phyloP scores from a whole-genome alignment of 306 rosid genomes.

The Vigna nakashimae region DNA sequence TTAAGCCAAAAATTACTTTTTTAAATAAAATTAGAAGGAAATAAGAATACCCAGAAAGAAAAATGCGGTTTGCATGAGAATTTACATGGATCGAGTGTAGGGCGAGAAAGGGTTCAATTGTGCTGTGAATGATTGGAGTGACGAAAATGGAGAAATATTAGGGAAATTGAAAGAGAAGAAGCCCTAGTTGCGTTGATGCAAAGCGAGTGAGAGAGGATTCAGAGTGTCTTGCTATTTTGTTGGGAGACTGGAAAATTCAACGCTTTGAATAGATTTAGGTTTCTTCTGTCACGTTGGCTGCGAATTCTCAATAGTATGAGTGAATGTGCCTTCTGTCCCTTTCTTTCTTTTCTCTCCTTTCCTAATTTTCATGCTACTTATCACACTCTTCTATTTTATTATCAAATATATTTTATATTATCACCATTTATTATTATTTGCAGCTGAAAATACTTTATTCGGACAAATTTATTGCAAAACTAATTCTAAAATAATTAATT shows the following conservation, averaged over 20 bases:
- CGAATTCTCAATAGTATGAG: neutral
- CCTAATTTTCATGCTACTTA: neutral
- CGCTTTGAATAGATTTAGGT: slow-evolving; percentile 12
- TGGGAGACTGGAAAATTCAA: slow-evolving; percentile 8
- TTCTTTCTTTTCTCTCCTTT: neutral
- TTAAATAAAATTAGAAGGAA: neutral
- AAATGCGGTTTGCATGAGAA: neutral
- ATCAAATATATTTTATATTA: no score
- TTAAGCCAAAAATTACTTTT: neutral
- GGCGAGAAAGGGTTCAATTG: neutral
- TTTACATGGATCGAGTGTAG: neutral
- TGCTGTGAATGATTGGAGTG: neutral
- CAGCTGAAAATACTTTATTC: no score
- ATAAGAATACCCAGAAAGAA: slow-evolving; percentile 1
- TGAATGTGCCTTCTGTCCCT: no score
- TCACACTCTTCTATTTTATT: neutral
- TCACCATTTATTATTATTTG: no score
- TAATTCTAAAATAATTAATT: no score
- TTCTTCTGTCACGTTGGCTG: slow-evolving; percentile 2
- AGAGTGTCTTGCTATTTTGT: neutral
- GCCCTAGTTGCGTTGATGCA: slow-evolving; percentile 42
- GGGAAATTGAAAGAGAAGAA: neutral
- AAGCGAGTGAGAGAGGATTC: slow-evolving; percentile 22
- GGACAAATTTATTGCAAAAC: no score
- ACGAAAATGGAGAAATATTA: neutral